Evolutionary conservation across 1,284 basidiomycete species (phyloP), one percentile per base, ranked within the genome.

Genomic region (Porodaedalea pini): DNA sequence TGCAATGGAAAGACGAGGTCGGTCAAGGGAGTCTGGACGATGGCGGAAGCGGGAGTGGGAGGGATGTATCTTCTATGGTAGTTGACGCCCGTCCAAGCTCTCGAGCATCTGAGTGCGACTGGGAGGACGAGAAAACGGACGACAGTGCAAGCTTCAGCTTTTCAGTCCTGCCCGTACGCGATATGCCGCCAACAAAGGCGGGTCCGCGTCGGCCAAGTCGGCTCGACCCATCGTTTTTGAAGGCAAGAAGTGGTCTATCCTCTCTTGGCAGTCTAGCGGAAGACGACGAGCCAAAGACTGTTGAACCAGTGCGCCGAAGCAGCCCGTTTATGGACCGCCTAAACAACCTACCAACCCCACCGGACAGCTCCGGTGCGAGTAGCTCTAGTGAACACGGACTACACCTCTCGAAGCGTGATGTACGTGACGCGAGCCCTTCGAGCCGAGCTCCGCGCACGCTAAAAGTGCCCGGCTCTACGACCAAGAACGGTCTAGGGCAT

Each of bases 1-100:
- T 96, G 15, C 86, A 94, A 65, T 96, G 93, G 93, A 82, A 79
- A 54, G 93, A 96, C 65, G 89, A 94, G 68, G 90, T 81, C 4
- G 93, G 93, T 4, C 87, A 89, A 67, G 93, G 92, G 7, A 77
- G 82, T 48, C 72, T 95, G 47, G 89, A 91, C 63, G 91, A 93
- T 65, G 79, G 79, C 25, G 82, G 83, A 25, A 15, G 13, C n/a
- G 25, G 45, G 45, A n/a, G n/a, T 6, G 15, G 37, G n/a, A 52
- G 1, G 29, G 37, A 41, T 54, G 67, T 43, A 62, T 67, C 27
- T 13, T 61, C 8, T 48, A 54, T 57, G 31, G 25, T 45, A 13
- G 27, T 45, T 21, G 53, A 61, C 21, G 64, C 63, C 47, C 68
- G 70, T 49, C 68, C 70, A 34, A 81, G 83, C 1, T 66, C 75